A percentile compares a stretch with the other conserved stretches of the same genome.
Conservation (phyloP, 192 early-diverging fungal species). For the Chytriomyces sp. region DNA sequence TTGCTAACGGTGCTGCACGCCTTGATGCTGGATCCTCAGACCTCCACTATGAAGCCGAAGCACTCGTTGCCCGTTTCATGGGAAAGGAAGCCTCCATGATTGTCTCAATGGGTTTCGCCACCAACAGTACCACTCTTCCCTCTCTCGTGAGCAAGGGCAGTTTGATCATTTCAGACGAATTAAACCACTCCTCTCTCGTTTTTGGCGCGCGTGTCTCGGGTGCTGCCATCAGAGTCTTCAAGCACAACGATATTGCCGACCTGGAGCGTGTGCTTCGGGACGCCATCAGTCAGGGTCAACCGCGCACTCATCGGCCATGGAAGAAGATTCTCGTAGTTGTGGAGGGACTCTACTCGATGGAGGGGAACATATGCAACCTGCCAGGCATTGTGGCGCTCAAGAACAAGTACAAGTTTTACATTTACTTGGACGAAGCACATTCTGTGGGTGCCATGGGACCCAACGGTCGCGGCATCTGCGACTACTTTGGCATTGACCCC, state of each 20-base stretch:
- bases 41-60: constrained; percentile 79
- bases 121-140: constrained; percentile 92
- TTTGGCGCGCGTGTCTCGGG: constrained; percentile 92
- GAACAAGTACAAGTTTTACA: constrained; percentile 90
- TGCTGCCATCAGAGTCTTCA: constrained; percentile 88
- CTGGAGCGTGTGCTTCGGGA: constrained; percentile 81
- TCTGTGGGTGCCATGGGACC: constrained; percentile 93
- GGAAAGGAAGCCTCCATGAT: constrained; percentile 84
- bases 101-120: constrained; percentile 95
- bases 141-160: constrained; percentile 80
- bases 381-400: constrained; percentile 88
- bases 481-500: constrained; percentile 91
- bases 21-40: constrained; percentile 71
- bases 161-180: constrained; percentile 91
- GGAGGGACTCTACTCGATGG: constrained; percentile 97
- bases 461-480: constrained; percentile 92
- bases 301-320: constrained; percentile 96
- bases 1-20: constrained; percentile 66
- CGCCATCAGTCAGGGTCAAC: constrained; percentile 92
- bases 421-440: constrained; percentile 98
- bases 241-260: constrained; percentile 86
- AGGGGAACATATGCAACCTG: constrained; percentile 86
- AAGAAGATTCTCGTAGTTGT: constrained; percentile 97
- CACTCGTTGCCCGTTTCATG: constrained; percentile 84
- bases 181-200: constrained; percentile 93